Evolutionary conservation across 73 alveolate species (phyloP).

Genomic region (Paramecium caudatum): DNA sequence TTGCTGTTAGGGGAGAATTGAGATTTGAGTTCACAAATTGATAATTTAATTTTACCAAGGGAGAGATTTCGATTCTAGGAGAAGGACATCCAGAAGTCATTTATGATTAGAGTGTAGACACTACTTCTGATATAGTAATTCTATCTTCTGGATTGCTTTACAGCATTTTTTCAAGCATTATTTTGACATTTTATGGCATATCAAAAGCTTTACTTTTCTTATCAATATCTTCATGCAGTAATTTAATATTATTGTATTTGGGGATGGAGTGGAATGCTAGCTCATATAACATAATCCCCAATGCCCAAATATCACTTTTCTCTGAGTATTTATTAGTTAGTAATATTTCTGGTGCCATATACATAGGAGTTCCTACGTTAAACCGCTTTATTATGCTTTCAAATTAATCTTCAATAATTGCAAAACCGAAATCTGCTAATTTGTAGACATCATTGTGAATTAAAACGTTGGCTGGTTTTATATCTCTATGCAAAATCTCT

Average conservation of each 20-base stretch:
- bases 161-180: too few species aligned
- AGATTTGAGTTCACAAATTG: neutral
- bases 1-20: slow-evolving; percentile 4
- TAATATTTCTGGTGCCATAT: slow-evolving; percentile 82
- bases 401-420: neutral
- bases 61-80: neutral
- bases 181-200: neutral
- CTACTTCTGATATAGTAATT: too few species aligned
- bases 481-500: slow-evolving; percentile 50
- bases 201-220: neutral
- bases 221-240: neutral
- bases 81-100: neutral
- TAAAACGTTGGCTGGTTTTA: slow-evolving; percentile 42
- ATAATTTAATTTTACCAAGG: neutral
- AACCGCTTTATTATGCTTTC: slow-evolving; percentile 22
- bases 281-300: neutral
- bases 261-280: neutral
- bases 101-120: too few species aligned
- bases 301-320: slow-evolving; percentile 79
- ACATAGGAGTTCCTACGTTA: slow-evolving; percentile 75
- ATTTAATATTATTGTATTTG: neutral
- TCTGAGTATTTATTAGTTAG: slow-evolving; percentile 58
- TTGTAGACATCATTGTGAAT: neutral
- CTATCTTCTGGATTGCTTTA: too few species aligned
- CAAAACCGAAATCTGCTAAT: slow-evolving; percentile 56